A percentile compares a stretch with the other conserved stretches of the same genome.
Evolutionary conservation across 2,329 filamentous ascomycete genomes (phyloP).

Genomic region (Gliomastix tumulicola): DNA sequence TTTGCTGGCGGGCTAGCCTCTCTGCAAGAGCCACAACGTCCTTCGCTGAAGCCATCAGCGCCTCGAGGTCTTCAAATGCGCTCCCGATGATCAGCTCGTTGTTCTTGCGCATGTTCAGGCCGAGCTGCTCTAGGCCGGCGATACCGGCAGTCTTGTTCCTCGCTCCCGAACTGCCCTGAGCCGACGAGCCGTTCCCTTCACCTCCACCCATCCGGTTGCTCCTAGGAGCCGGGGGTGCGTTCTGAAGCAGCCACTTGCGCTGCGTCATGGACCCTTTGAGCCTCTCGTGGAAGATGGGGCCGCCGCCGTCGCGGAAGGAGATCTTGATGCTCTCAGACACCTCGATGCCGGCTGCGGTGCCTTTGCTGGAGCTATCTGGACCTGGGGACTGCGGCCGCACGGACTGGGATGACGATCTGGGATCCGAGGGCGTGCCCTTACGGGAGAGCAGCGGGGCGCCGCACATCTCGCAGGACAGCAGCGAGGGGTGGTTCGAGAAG

Average conservation of each 20-base stretch:
- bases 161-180: slow-evolving; percentile 16
- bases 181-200: slow-evolving; percentile 21
- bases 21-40: slow-evolving; percentile 92
- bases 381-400: slow-evolving; percentile 69
- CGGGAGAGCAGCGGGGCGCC: slow-evolving; percentile 64
- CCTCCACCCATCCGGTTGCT: slow-evolving; percentile 33
- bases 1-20: slow-evolving; percentile 66
- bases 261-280: slow-evolving; percentile 84
- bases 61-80: slow-evolving; percentile 93
- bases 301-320: slow-evolving; percentile 84
- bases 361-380: slow-evolving; percentile 34
- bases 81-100: slow-evolving; percentile 89
- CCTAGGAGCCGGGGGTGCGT: slow-evolving; percentile 79
- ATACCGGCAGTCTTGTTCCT: slow-evolving; percentile 70
- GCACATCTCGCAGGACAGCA: slow-evolving; percentile 85
- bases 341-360: slow-evolving; percentile 35
- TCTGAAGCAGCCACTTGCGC: slow-evolving; percentile 89
- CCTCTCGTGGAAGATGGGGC: slow-evolving; percentile 83
- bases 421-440: slow-evolving; percentile 27
- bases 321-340: slow-evolving; percentile 75
- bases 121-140: slow-evolving; percentile 81
- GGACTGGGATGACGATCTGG: slow-evolving; percentile 24
- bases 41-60: slow-evolving; percentile 94
- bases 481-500: slow-evolving; percentile 84
- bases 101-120: slow-evolving; percentile 78